Percentiles rank a stretch among this genome's conserved stretches.
Evolutionary conservation across 2,329 filamentous ascomycete genomes (phyloP).

Genomic region (Sarocladium oryzae): DNA sequence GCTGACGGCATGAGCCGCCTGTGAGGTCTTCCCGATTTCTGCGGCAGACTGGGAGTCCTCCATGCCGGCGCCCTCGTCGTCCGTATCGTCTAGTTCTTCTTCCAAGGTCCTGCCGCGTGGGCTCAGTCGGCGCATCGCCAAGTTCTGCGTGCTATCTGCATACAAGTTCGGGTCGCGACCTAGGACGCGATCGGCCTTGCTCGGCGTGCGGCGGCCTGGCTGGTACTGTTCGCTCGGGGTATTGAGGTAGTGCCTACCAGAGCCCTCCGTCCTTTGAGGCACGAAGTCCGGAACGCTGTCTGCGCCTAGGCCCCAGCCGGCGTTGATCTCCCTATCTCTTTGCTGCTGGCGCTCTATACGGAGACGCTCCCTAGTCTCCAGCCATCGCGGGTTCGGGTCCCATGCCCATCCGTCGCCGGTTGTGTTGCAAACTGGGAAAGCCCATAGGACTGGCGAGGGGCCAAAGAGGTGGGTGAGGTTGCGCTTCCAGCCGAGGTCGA

Average conservation of each 20-base stretch:
- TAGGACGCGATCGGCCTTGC: slow-evolving; percentile 53
- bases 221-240: slow-evolving; percentile 5
- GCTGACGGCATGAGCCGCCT: slow-evolving; percentile 17
- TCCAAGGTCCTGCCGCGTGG: slow-evolving; percentile 38
- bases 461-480: slow-evolving; percentile 84
- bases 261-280: slow-evolving; percentile 13
- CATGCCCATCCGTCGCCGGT: slow-evolving; percentile 90
- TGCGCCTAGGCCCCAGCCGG: slow-evolving; percentile 55
- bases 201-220: slow-evolving; percentile 33
- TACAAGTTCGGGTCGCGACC: slow-evolving; percentile 52
- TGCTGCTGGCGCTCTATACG: slow-evolving; percentile 51
- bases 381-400: slow-evolving; percentile 78
- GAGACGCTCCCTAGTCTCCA: slow-evolving; percentile 62
- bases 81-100: slow-evolving; percentile 34
- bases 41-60: slow-evolving; percentile 21
- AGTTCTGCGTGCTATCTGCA: slow-evolving; percentile 38
- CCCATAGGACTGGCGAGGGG: slow-evolving; percentile 64
- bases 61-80: slow-evolving; percentile 26
- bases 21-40: slow-evolving; percentile 20
- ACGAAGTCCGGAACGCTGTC: slow-evolving; percentile 13
- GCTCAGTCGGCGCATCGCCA: slow-evolving; percentile 42
- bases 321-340: slow-evolving; percentile 54
- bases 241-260: slow-evolving; percentile 20
- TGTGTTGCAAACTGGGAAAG: slow-evolving; percentile 74
- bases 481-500: slow-evolving; percentile 76